phyloP scores from a whole-genome alignment of 352 stramenopile species.

The Pythium folliculosum region DNA sequence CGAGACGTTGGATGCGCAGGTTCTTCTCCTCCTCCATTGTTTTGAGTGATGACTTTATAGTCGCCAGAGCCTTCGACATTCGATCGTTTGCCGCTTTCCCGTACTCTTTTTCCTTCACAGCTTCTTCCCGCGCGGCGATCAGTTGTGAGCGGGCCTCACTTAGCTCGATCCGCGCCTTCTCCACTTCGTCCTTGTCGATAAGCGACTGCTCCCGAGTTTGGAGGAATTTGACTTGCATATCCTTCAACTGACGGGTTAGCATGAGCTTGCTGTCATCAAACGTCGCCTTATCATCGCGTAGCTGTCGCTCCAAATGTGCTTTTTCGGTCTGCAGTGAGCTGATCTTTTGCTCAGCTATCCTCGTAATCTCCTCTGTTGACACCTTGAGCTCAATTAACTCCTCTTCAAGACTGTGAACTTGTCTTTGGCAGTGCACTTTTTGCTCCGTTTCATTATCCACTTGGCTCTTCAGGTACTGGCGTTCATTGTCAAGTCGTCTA shows the following conservation, averaged over 20 bases:
- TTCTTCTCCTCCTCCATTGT: constrained; percentile 72
- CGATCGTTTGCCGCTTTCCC: constrained; percentile 51
- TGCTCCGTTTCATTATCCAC: constrained; percentile 54
- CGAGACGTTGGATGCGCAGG: constrained; percentile 44
- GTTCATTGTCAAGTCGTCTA: constrained; percentile 73
- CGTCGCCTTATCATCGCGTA: constrained; percentile 34
- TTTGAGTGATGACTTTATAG: constrained; percentile 62
- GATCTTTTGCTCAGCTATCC: constrained; percentile 44
- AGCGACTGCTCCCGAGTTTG: constrained; percentile 57
- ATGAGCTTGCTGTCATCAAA: constrained; percentile 59
- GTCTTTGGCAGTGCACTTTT: constrained; percentile 45
- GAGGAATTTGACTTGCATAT: constrained; percentile 60
- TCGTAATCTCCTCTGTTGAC: constrained; percentile 40
- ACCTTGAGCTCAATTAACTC: constrained; percentile 46
- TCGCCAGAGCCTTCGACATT: constrained; percentile 53
- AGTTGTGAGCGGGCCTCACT: constrained; percentile 51
- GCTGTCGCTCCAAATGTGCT: constrained; percentile 37
- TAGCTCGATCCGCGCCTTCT: constrained; percentile 51
- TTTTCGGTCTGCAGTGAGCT: constrained; percentile 31
- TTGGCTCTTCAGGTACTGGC: constrained; percentile 82
- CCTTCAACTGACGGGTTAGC: constrained; percentile 54
- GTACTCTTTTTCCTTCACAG: constrained; percentile 57
- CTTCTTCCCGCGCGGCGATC: constrained; percentile 47
- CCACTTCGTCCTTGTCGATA: constrained; percentile 65
- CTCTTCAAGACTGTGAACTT: constrained; percentile 42